Conservation (phyloP, 2,329 filamentous ascomycete genomes). For the Trichoderma oligosporum region DNA sequence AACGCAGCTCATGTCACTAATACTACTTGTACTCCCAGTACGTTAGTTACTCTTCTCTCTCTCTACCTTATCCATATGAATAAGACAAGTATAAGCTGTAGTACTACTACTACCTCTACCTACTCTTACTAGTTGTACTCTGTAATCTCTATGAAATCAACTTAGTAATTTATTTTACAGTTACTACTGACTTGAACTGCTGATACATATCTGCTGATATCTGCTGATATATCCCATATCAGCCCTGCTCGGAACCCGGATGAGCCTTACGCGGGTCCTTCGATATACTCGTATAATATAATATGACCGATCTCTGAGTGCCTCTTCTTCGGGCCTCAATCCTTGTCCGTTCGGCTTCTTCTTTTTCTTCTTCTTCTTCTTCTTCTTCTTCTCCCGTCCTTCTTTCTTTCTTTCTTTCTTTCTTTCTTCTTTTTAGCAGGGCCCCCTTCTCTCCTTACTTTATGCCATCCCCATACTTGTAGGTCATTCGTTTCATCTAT, state of each 20-base stretch:
- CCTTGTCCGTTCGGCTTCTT: slow-evolving; percentile 9
- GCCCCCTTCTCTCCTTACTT: background rate
- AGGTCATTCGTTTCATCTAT: slow-evolving; percentile 14
- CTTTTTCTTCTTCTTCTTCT: background rate
- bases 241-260: slow-evolving; percentile 14
- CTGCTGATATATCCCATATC: background rate
- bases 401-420: background rate
- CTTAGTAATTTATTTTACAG: too few species aligned
- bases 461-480: slow-evolving; percentile 14
- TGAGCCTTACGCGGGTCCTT: slow-evolving; percentile 13
- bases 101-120: background rate
- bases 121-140: background rate
- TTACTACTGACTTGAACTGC: too few species aligned
- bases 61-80: background rate
- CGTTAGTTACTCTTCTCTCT: background rate
- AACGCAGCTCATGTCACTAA: background rate
- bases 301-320: slow-evolving; percentile 14
- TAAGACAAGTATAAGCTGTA: background rate
- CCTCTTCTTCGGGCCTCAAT: slow-evolving; percentile 9
- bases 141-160: too few species aligned
- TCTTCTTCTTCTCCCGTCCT: background rate
- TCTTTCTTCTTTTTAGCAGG: background rate
- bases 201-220: too few species aligned
- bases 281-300: too few species aligned
- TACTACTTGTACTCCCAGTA: background rate